Conservation (phyloP, 1,284 basidiomycete genomes). For the Apiotrichum siamense region DNA sequence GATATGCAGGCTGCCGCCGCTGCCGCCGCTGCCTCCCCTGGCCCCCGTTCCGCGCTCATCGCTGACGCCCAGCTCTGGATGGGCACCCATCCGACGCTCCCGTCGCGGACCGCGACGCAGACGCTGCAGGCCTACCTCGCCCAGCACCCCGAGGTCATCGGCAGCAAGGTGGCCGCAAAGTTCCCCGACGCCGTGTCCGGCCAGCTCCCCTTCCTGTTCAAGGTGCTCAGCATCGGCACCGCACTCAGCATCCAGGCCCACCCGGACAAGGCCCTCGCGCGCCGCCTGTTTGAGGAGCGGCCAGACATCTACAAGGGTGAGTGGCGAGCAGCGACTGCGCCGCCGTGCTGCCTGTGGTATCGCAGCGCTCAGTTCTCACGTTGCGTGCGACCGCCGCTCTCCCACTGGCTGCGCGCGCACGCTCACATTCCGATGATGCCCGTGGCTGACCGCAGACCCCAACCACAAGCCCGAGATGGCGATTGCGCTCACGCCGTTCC, state of each 20-base stretch:
- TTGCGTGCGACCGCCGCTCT: too few relatives aligned
- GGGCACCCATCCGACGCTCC: constrained; percentile 90
- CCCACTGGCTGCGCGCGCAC: neutral
- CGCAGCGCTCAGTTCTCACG: neutral
- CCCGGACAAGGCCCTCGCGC: constrained; percentile 84
- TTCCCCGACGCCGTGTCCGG: constrained; percentile 58
- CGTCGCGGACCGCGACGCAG: constrained; percentile 59
- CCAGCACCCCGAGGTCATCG: constrained; percentile 58
- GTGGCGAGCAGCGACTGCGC: constrained; percentile 15
- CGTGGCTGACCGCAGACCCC: constrained; percentile 20
- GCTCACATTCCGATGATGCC: neutral
- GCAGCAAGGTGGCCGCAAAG: constrained; percentile 62
- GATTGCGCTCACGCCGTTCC: constrained; percentile 84
- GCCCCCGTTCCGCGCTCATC: neutral
- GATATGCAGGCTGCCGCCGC: neutral
- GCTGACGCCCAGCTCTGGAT: constrained; percentile 76
- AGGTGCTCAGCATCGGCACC: constrained; percentile 87
- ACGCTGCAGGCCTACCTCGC: constrained; percentile 61
- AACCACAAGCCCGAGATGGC: constrained; percentile 83
- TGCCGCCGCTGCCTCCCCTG: neutral
- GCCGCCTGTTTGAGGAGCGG: constrained; percentile 64
- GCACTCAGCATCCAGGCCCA: constrained; percentile 96
- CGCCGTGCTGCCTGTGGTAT: too few relatives aligned
- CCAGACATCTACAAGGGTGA: constrained; percentile 86
- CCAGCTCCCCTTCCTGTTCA: constrained; percentile 87